Base-by-base conservation (phyloP, 2,329 filamentous ascomycete species). In the Cucurbitaria berberidis region DNA sequence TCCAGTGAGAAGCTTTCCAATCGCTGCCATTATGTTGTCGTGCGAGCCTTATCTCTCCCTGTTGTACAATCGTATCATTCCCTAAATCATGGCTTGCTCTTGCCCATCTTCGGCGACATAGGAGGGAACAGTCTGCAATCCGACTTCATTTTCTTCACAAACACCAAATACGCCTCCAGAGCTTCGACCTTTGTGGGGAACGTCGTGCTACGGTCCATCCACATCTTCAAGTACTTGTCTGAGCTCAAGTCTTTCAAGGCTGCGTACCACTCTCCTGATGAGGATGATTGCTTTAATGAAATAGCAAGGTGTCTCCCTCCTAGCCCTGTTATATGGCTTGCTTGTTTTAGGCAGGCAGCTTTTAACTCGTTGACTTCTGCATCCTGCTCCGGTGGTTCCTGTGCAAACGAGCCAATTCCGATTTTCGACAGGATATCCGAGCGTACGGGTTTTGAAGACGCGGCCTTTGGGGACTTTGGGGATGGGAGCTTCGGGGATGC, bases 181-280 rank as follows among this genome's bases (percentile, higher is more conserved):
- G 66, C 66, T 30, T 67, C 62, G 13, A 59, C 53, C 43, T 67
- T 60, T 5, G 58, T 63, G 5, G 35, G 40, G 34, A 51, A 66
- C 13, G 64, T 67, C 52, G 65, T 67, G 27, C 63, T 59, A 13
- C 58, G 58, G 21, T 69, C 66, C 64, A 63, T 69, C 66, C 66
- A 69, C 65, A 68, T 67, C 48, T 67, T 68, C 27, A 69, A 48
- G 32, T 69, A 69, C 46, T 68, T 69, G 41, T 67, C 66, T 8
- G 59, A 56, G n/a, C 53, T 51, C 15, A 51, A 24, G 18, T 69
- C 66, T 35, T 69, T 69, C 8, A 69, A 51, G 2, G 66, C 66
- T 0, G 60, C 66, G 44, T 69, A 69, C 64, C 65, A 69, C 10
- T 53, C 55, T 15, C 60, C 60, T 1, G 36, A 53, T 1, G 36